A percentile compares a stretch with the other conserved stretches of the same genome.
phyloP scores from a whole-genome alignment of 2,329 filamentous ascomycete species.

The Colletotrichum coccodes region DNA sequence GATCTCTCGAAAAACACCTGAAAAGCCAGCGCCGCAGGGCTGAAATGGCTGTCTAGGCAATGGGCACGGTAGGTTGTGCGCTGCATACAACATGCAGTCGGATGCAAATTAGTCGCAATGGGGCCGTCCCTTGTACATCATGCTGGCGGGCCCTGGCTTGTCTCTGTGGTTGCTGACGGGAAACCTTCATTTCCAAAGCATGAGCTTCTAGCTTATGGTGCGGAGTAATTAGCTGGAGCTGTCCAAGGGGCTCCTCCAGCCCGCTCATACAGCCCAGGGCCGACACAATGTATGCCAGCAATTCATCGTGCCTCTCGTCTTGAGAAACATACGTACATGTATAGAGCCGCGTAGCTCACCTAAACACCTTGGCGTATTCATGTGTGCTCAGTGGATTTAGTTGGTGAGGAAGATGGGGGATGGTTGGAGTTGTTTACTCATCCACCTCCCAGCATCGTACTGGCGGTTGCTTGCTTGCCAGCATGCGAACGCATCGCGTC shows the following conservation, averaged over 20 bases:
- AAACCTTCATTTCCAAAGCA: slow-evolving; percentile 31
- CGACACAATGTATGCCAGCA: not conserved
- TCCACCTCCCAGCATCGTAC: not conserved
- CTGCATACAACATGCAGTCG: slow-evolving; percentile 7
- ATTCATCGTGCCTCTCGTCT: not conserved
- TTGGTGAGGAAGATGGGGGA: not conserved
- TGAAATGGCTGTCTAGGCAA: slow-evolving; percentile 5
- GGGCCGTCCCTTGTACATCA: slow-evolving; percentile 16
- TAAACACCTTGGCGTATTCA: not conserved
- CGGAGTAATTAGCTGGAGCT: slow-evolving; percentile 11
- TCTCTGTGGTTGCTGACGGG: slow-evolving; percentile 4
- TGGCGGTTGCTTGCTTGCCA: not conserved
- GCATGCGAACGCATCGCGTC: slow-evolving; percentile 15
- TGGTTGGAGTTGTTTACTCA: slow-evolving; percentile 1
- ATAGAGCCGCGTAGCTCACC: no score
- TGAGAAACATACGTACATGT: not conserved
- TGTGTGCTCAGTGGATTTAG: not conserved
- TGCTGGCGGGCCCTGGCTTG: slow-evolving; percentile 18
- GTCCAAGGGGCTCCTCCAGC: not conserved
- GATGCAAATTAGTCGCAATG: slow-evolving; percentile 6
- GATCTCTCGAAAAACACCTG: not conserved
- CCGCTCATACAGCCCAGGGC: not conserved
- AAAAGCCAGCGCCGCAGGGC: slow-evolving; percentile 17
- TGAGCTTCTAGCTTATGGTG: slow-evolving; percentile 12
- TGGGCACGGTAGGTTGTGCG: slow-evolving; percentile 10